Evolutionary conservation across 176 grass and related monocot species (phyloP).

Genomic region (Aegilops tauschii): DNA sequence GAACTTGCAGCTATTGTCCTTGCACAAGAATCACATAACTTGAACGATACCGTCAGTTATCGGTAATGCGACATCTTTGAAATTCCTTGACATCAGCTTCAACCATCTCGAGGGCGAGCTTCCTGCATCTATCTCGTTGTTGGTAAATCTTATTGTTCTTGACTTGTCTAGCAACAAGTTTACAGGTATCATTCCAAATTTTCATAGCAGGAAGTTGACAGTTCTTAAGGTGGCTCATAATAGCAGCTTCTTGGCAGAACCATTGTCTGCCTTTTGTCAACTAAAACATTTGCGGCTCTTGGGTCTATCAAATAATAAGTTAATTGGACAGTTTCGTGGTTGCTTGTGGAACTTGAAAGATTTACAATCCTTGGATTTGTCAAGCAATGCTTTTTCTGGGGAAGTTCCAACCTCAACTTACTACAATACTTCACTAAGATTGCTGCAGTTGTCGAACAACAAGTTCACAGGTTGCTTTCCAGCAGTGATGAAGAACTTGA

Average conservation of each 20-base stretch:
- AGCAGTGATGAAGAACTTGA: neutral
- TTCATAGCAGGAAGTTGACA: neutral
- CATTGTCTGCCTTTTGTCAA: neutral
- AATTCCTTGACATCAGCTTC: neutral
- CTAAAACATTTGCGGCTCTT: neutral
- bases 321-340: slow-evolving; percentile 28
- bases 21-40: neutral
- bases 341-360: slow-evolving; percentile 20
- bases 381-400: neutral
- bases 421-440: neutral
- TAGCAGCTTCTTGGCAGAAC: neutral
- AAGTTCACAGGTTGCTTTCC: slow-evolving; percentile 20
- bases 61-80: neutral
- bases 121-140: neutral
- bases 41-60: neutral
- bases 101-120: slow-evolving; percentile 1
- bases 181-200: neutral
- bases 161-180: neutral
- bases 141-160: neutral
- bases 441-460: neutral
- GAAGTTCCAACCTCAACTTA: neutral
- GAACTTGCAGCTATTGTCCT: neutral
- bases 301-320: neutral
- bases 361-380: neutral
- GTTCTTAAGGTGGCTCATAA: neutral